Base-by-base conservation (phyloP, 1,284 basidiomycete genomes). In the Malassezia psittaci region DNA sequence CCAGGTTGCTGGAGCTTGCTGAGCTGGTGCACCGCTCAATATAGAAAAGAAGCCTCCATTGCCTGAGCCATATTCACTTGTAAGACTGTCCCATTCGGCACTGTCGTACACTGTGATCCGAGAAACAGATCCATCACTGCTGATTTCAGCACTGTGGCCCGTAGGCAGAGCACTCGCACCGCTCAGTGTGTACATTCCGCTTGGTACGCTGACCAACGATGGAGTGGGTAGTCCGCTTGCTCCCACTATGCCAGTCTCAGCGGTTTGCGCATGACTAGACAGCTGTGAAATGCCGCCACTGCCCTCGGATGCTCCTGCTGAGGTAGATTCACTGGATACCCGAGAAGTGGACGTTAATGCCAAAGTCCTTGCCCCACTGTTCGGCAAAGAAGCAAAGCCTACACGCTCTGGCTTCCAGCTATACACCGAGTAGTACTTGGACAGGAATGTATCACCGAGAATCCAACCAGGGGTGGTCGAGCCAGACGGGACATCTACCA, bases 401-500 rank as follows among this genome's bases (percentile, higher is more conserved):
- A 74, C 60, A 1, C 59, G 36, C 10, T 60, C 57, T 7, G 63
- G 63, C 6, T 45, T 39, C 29, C 54, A 65, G 33, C 66, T 60
- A 49, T 58, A 74, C 32, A 67, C 66, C n/a, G 60, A 51, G 38
- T 68, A 74, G 48, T 71, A 67, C 18, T 67, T 58, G 75, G 88
- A 88, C 48, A 96, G 80, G 81, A 98, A 96, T 0, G 87, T 86
- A 68, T 93, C 90, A 18, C 91, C 91, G 42, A 94, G 78, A 64
- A 96, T 93, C 86, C 88, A 94, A n/a, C 77, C 63, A 2, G 87
- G 85, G 57, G 74, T 65, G 8, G 60, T 65, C 8, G 21, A n/a
- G 13, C 56, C 49, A 16, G 61, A 42, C 15, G 38, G 21, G 16
- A 45, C 38, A 6, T n/a, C 39, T 19, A 44, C 46, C 11, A 48